Conservation (phyloP, 2,329 filamentous ascomycete genomes). For the Sclerotinia borealis region DNA sequence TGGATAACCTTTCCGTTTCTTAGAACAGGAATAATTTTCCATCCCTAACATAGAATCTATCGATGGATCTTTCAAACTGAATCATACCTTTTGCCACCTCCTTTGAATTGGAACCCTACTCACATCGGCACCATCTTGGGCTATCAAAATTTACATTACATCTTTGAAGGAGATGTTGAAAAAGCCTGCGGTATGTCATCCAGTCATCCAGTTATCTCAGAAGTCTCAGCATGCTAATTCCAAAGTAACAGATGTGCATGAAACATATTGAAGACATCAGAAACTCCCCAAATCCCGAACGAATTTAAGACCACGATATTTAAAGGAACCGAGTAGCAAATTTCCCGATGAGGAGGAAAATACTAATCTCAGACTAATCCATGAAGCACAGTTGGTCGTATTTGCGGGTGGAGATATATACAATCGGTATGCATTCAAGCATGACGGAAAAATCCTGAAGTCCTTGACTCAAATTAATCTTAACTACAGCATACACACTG, state of each 20-base stretch:
- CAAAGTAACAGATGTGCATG: neutral
- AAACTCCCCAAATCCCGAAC: neutral
- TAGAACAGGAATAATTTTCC: neutral
- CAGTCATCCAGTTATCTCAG: too few relatives aligned
- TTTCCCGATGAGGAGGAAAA: neutral
- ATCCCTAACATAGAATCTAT: neutral
- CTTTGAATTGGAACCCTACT: neutral
- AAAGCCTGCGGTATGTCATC: neutral
- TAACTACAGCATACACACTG: neutral
- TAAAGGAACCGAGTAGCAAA: neutral
- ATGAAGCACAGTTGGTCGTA: neutral
- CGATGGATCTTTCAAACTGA: neutral
- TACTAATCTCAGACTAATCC: neutral
- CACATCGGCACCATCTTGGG: neutral
- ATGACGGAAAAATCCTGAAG: too few relatives aligned
- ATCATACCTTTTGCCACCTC: neutral
- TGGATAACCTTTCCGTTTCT: neutral
- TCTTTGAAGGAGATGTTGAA: neutral
- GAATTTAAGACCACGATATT: neutral
- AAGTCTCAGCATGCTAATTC: neutral
- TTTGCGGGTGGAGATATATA: neutral
- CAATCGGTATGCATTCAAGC: neutral
- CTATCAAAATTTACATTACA: neutral
- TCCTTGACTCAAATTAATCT: neutral
- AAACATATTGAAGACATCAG: neutral